These are phyloP conservation scores for Alternaria solani DNA, from an alignment of 2,329 filamentous ascomycete genomes.

Conservation along the genomic window DNA sequence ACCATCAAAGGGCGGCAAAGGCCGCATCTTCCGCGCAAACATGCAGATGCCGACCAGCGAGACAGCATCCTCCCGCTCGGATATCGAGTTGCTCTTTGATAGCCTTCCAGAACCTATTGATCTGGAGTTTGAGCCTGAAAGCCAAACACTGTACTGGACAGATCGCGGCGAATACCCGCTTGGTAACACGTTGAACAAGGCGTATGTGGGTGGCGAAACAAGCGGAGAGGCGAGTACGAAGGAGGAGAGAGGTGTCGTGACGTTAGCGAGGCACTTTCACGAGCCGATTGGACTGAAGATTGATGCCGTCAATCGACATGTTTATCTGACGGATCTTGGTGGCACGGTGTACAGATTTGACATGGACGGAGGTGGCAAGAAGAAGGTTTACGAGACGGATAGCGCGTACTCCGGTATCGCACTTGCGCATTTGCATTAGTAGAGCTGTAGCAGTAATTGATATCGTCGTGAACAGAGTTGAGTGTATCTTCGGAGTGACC, in stretches of 20 bases:
- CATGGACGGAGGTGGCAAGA: constrained; percentile 23
- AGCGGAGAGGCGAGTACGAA: neutral
- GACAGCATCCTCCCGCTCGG: constrained; percentile 24
- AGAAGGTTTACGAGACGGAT: constrained; percentile 23
- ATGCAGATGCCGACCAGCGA: constrained; percentile 51
- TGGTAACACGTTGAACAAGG: constrained; percentile 63
- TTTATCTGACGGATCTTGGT: constrained; percentile 31
- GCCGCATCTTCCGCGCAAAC: constrained; percentile 63
- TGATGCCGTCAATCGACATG: constrained; percentile 10
- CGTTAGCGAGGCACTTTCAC: constrained; percentile 30
- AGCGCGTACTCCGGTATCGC: constrained; percentile 26
- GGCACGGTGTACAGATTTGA: constrained; percentile 26
- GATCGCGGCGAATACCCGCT: constrained; percentile 66
- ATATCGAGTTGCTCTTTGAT: constrained; percentile 38
- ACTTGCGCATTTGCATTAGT: constrained; percentile 12
- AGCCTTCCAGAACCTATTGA: constrained; percentile 58
- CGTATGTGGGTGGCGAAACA: constrained; percentile 10
- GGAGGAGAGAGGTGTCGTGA: constrained; percentile 3
- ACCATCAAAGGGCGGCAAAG: constrained; percentile 58
- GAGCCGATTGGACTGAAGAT: constrained; percentile 34
- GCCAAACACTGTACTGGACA: constrained; percentile 64
- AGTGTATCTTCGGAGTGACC: neutral
- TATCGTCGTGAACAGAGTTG: neutral
- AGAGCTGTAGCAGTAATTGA: neutral
- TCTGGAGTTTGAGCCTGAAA: constrained; percentile 61